Conservation (phyloP, 257 asterid genomes). For the Gynochthodes officinalis region DNA sequence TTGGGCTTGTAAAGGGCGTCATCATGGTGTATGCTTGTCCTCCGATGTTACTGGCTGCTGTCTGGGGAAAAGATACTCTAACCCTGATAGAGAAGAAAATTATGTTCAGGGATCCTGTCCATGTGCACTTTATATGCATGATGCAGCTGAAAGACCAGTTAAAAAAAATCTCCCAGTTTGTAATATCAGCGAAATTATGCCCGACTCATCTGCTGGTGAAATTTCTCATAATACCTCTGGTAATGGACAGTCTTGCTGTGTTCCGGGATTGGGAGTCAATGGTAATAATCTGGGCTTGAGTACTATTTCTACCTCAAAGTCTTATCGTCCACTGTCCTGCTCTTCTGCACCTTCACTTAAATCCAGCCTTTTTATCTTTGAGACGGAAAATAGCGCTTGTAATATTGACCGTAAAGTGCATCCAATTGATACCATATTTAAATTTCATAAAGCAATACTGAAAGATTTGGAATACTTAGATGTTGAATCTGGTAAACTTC, state of each 20-base stretch:
- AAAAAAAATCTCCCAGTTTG: slow-evolving; percentile 27
- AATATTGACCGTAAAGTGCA: slow-evolving; percentile 23
- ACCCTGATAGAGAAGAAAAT: slow-evolving; percentile 28
- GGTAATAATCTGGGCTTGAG: slow-evolving; percentile 29
- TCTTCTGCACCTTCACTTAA: slow-evolving; percentile 48
- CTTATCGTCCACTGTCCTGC: slow-evolving; percentile 34
- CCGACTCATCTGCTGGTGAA: slow-evolving; percentile 20
- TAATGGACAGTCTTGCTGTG: slow-evolving; percentile 41
- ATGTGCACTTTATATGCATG: slow-evolving; percentile 24
- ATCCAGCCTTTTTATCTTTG: slow-evolving; percentile 49
- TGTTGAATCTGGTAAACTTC: slow-evolving; percentile 45
- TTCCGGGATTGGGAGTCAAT: slow-evolving; percentile 47
- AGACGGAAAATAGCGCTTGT: slow-evolving; percentile 30
- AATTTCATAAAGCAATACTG: slow-evolving; percentile 47
- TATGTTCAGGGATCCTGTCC: slow-evolving; percentile 29
- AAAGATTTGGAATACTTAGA: slow-evolving; percentile 51
- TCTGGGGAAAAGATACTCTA: slow-evolving; percentile 19
- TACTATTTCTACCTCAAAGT: slow-evolving; percentile 32
- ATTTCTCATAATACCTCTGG: slow-evolving; percentile 15
- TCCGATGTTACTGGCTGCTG: slow-evolving; percentile 36
- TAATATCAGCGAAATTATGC: slow-evolving; percentile 5
- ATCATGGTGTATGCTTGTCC: slow-evolving; percentile 39
- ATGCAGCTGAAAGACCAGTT: slow-evolving; percentile 30
- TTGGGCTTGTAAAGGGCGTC: slow-evolving; percentile 49
- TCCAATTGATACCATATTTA: slow-evolving; percentile 51